Base-by-base conservation (phyloP, 108 stramenopile genomes). In the Cyclotella kingstonii region DNA sequence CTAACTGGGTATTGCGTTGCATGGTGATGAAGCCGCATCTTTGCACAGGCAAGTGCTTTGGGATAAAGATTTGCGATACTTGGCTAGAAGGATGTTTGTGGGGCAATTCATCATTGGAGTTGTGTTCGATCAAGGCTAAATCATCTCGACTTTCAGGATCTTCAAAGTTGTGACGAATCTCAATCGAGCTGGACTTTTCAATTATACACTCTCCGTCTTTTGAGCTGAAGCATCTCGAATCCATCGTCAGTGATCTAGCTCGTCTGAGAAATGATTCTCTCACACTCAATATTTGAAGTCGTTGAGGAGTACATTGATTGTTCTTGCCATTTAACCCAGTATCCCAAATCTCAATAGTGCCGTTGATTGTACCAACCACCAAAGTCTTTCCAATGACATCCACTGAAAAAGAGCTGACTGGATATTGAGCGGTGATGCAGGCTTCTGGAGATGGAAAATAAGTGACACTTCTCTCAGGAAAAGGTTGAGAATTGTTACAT, bases 1-100 rank as follows among this genome's bases (percentile, higher is more conserved):
- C 83, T 11, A 60, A 50, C 7, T 52, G 54, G 28, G 53, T 53
- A 55, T 56, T 53, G 39, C 82, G 73, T 36, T 84, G 81, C n/a
- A 81, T 48, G 11, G 84, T 84, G 25, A 84, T 63, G 64, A 88
- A 83, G 2, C 86, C 84, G 42, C 63, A 60, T 15, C 55, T 27
- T 1, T 81, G 73, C 15, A 79, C 47, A 14, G 81, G 47, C 18
- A 64, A 60, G 67, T 84, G 79, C 17, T 49, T 57, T 6, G 86
- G 71, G 18, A 78, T 54, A 36, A 46, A 56, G 25, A 76, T 65
- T 58, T 56, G 53, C 4, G 59, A 61, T 49, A 76, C 66, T 58
- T 58, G 58, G 41, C 62, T 48, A 23, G 63, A 63, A 38, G 75
- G 69, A 46, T 76, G 61, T 17, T 69, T 69, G 61, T 76, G 75